These are phyloP conservation scores for Thelonectria rubi DNA, from an alignment of 2,329 filamentous ascomycete genomes.

Conservation along the genomic window DNA sequence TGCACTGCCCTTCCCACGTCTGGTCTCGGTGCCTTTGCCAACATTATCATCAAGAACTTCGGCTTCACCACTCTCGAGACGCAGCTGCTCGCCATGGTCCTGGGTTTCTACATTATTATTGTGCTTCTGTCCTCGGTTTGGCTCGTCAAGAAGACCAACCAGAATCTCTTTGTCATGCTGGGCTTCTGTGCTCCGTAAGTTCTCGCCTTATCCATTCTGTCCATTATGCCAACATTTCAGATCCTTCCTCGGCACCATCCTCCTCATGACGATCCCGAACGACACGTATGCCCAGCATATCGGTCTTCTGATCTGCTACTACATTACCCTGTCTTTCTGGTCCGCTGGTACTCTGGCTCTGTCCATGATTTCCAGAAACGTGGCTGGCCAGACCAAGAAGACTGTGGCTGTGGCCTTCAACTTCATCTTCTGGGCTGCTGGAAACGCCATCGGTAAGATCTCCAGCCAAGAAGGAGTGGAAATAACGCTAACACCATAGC, in stretches of 20 bases:
- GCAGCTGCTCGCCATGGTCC: slow-evolving; percentile 78
- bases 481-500: not conserved
- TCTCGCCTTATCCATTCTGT: not conserved
- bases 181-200: slow-evolving; percentile 70
- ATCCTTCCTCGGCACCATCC: slow-evolving; percentile 75
- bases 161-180: slow-evolving; percentile 74
- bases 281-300: slow-evolving; percentile 65
- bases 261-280: slow-evolving; percentile 74
- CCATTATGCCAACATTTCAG: slow-evolving; percentile 46
- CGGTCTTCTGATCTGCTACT: slow-evolving; percentile 77
- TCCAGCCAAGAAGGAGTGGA: not conserved
- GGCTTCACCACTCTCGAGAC: slow-evolving; percentile 73
- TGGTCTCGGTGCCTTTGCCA: slow-evolving; percentile 77
- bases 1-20: slow-evolving; percentile 78
- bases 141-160: slow-evolving; percentile 73
- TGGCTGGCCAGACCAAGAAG: slow-evolving; percentile 80
- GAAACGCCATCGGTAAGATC: slow-evolving; percentile 69
- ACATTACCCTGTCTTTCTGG: slow-evolving; percentile 82
- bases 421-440: slow-evolving; percentile 74
- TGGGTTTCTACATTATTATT: slow-evolving; percentile 77
- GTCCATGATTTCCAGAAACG: slow-evolving; percentile 73
- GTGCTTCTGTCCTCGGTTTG: slow-evolving; percentile 73
- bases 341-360: slow-evolving; percentile 73
- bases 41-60: slow-evolving; percentile 77
- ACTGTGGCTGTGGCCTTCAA: slow-evolving; percentile 72